Conservation (phyloP, 225 moss, liverwort and hornwort species). For the Pleurozium schreberi region DNA sequence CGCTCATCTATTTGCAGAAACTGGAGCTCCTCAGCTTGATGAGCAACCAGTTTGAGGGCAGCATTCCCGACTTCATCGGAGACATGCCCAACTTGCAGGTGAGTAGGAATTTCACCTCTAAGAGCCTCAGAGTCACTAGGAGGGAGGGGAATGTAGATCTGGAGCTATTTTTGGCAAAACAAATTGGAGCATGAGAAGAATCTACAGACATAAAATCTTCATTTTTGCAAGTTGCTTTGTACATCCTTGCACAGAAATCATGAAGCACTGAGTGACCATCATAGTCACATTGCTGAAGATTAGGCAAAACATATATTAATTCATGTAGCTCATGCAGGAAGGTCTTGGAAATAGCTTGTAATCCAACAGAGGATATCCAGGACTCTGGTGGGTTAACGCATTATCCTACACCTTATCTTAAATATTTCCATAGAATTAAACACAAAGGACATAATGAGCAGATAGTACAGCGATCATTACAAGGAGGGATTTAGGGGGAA, state of each 20-base stretch:
- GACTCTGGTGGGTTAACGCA: not conserved
- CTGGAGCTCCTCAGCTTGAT: slow-evolving; percentile 60
- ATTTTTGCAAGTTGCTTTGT: not conserved
- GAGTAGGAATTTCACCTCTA: not conserved
- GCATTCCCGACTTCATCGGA: slow-evolving; percentile 48
- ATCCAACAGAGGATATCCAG: not conserved
- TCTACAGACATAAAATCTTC: not conserved
- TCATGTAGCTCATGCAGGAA: not conserved
- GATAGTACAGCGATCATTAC: not conserved
- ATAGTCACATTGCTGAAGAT: not conserved
- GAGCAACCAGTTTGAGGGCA: slow-evolving; percentile 48
- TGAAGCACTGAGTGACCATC: not conserved
- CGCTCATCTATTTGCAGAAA: slow-evolving; percentile 43
- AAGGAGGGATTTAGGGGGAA: not conserved
- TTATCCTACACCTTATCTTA: not conserved
- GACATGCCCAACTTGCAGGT: slow-evolving; percentile 59
- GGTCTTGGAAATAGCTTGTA: not conserved
- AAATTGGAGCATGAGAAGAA: not conserved
- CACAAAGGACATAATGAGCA: not conserved
- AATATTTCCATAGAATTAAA: not conserved
- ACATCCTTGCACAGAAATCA: not conserved
- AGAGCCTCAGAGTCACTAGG: not conserved
- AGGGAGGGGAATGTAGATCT: not conserved
- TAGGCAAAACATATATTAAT: not conserved
- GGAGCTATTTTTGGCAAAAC: not conserved